Percentiles rank a stretch among this genome's conserved stretches.
These are phyloP conservation scores for Dictyophora rubrovolvata DNA, from an alignment of 768 basidiomycete species.

Conservation along the genomic window DNA sequence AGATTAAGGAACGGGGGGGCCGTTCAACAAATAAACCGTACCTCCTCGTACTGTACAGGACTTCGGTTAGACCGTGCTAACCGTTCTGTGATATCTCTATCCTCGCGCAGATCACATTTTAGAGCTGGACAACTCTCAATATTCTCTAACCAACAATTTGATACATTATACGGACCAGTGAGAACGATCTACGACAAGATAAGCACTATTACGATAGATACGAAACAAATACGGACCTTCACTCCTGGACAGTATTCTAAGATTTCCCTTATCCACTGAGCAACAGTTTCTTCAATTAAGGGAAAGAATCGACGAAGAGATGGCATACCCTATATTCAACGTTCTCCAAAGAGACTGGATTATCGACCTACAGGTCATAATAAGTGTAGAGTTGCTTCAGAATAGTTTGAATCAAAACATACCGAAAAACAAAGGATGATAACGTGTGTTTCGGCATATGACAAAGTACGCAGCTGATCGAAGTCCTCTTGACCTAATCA, in stretches of 20 bases:
- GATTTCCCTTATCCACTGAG: constrained; percentile 88
- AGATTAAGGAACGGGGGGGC: background rate
- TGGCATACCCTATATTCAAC: constrained; percentile 77
- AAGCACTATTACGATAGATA: constrained; percentile 8
- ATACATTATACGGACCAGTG: constrained; percentile 52
- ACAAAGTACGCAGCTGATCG: constrained; percentile 85
- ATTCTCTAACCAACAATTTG: constrained; percentile 5
- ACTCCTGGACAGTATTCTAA: constrained; percentile 91
- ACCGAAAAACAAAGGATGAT: constrained; percentile 96
- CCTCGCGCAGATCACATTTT: constrained; percentile 93
- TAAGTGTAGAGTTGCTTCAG: constrained; percentile 7
- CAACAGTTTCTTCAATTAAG: background rate
- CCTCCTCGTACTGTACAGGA: constrained; percentile 82
- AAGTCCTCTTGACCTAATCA: constrained; percentile 88
- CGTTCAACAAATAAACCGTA: background rate
- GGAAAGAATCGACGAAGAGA: background rate
- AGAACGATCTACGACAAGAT: constrained; percentile 54
- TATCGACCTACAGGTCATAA: constrained; percentile 57
- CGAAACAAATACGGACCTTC: constrained; percentile 44
- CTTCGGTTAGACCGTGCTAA: constrained; percentile 60
- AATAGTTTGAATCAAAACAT: constrained; percentile 16
- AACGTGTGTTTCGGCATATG: constrained; percentile 94
- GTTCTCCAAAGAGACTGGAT: constrained; percentile 90
- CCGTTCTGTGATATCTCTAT: constrained; percentile 58
- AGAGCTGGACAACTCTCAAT: constrained; percentile 42